Conservation (phyloP, 2,329 filamentous ascomycete genomes). For the Pseudovirgaria hyperparasitica region DNA sequence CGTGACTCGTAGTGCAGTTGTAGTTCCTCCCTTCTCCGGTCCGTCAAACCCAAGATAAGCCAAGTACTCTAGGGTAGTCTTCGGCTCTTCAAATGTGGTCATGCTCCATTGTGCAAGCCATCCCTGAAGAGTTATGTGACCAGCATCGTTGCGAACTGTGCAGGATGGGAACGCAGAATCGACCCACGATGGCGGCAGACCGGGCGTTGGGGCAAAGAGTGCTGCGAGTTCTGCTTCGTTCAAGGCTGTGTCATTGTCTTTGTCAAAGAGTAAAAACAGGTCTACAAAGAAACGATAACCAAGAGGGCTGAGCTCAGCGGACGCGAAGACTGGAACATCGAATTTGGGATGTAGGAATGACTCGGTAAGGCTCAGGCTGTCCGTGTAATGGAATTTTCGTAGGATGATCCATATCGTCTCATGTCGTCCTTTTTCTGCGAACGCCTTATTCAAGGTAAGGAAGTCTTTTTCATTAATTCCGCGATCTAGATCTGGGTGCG, state of each 20-base stretch:
- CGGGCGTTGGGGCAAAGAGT: conserved; percentile 86
- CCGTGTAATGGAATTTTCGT: conserved; percentile 89
- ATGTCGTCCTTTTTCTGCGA: conserved; percentile 92
- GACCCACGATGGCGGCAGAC: conserved; percentile 73
- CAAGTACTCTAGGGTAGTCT: conserved; percentile 88
- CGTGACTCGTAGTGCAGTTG: conserved; percentile 82
- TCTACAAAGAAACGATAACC: conserved; percentile 98
- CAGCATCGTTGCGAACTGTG: conserved; percentile 88
- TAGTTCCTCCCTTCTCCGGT: conserved; percentile 56
- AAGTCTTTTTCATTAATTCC: conserved; percentile 80
- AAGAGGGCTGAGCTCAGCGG: conserved; percentile 82
- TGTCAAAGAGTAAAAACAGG: conserved; percentile 86
- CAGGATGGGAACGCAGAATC: conserved; percentile 86
- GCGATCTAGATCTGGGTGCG: conserved; percentile 34
- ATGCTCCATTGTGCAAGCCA: conserved; percentile 99
- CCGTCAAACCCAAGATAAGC: conserved; percentile 93
- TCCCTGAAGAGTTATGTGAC: conserved; percentile 88
- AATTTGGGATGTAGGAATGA: conserved; percentile 86
- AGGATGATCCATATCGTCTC: conserved; percentile 98
- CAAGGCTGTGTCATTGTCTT: conserved; percentile 91
- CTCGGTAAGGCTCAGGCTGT: conserved; percentile 84
- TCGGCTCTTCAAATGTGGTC: conserved; percentile 94
- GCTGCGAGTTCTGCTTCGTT: conserved; percentile 76
- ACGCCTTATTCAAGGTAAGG: conserved; percentile 83
- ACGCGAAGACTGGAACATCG: conserved; percentile 83